Evolutionary conservation across 805 yeast genomes (phyloP), one percentile per base, ranked within the genome.

Genomic region (Isabelozyma rhagii): DNA sequence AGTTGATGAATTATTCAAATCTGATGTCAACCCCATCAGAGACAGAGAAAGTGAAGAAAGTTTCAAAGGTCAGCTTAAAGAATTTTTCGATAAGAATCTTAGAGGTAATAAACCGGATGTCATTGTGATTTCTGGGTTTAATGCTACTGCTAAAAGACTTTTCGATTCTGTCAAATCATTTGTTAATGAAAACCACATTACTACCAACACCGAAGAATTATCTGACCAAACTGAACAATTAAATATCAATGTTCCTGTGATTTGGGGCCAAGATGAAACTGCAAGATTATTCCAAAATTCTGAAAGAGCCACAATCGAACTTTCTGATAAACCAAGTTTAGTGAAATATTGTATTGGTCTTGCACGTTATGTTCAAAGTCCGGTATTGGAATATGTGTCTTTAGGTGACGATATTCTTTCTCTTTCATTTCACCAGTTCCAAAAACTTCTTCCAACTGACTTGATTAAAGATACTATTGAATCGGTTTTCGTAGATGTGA

Each of bases 211-310:
- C 39, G 84, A 82, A 39, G 77, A 68, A 17, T 72, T 76, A 36
- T 52, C 61, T 21, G 56, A 72, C 56, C 13, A 63, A 55, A 45
- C 59, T 47, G 63, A 61, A 18, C 67, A 59, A 25, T 75, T 81
- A 8, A 31, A 31, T 31, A 8, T 31, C 36, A 31, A 31, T 13
- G 61, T 88, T 39, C 85, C 83, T 39, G 81, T 90, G 4, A 71
- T 91, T 13, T 93, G 90, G 83, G 96, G 88, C 41, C 88, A 86
- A 57, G 97, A 93, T 65, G 98, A 94, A 66, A 89, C 96, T 29
- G 97, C 98, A 0, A 77, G 96, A 48, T 79, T 94, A 52, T 94
- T 79, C 66, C 96, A 92, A 63, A 82, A 84, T 61, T 89, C 97
- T 0, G 78, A 75, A 39, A 78, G 89, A 50, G 96, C 96, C 0